Evolutionary conservation across 192 early-diverging fungal species (phyloP).

Genomic region (Geosiphon pyriformis): DNA sequence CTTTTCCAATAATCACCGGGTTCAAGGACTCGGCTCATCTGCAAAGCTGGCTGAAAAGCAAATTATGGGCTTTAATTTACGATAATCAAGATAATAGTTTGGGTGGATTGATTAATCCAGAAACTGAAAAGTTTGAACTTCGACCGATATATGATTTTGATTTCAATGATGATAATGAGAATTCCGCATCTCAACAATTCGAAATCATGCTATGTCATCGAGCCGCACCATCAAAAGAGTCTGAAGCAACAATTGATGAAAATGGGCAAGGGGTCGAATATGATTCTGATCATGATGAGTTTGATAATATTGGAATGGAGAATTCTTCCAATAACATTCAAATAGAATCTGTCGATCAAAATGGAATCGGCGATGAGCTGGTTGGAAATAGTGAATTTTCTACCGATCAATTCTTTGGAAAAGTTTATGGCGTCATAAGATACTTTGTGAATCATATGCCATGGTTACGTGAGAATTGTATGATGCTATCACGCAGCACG

Average conservation of each 20-base stretch:
- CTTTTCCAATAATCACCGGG: background rate
- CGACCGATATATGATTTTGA: background rate
- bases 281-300: no score
- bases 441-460: background rate
- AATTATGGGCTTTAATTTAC: background rate
- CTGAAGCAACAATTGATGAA: background rate
- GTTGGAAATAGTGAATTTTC: background rate
- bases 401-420: background rate
- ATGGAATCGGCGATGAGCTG: background rate
- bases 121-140: background rate
- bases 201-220: background rate
- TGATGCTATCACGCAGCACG: no score
- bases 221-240: background rate
- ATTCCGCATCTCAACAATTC: background rate
- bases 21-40: background rate
- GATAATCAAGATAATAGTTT: background rate
- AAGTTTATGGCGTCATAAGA: background rate
- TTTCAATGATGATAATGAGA: background rate
- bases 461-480: background rate
- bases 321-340: background rate
- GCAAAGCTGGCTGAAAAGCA: background rate
- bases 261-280: no score
- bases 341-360: background rate
- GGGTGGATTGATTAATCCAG: background rate
- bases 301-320: no score